Conservation (phyloP, 306 rosid species). For the Ormosia semicastrata region DNA sequence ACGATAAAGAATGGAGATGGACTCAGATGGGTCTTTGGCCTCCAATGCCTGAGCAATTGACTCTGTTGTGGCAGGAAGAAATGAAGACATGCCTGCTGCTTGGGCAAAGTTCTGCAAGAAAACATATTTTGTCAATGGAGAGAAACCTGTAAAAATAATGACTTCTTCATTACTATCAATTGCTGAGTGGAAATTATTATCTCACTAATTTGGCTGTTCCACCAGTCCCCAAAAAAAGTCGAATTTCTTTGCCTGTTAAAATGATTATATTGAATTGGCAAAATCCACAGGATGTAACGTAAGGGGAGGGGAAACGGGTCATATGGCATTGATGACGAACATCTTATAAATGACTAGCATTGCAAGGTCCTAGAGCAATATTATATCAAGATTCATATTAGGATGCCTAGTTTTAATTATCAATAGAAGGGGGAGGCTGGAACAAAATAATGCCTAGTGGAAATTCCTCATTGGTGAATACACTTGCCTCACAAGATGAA, state of each 20-base stretch:
- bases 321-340: background rate
- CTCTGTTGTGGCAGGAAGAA: slow-evolving; percentile 81
- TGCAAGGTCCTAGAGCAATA: background rate
- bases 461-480: background rate
- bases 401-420: background rate
- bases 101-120: slow-evolving; percentile 39
- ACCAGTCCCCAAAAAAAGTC: background rate
- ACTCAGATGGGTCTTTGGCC: slow-evolving; percentile 63
- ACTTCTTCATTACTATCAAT: background rate
- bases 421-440: background rate
- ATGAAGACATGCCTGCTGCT: slow-evolving; percentile 59
- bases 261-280: background rate
- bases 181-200: background rate
- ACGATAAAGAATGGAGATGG: slow-evolving; percentile 72
- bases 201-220: background rate
- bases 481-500: background rate
- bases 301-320: background rate
- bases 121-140: background rate
- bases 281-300: background rate
- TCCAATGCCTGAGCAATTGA: slow-evolving; percentile 69
- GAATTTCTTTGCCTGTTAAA: background rate
- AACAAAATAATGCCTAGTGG: background rate
- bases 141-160: background rate
- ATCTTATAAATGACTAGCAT: background rate
- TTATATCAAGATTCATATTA: background rate